Evolutionary conservation across 2,329 filamentous ascomycete species (phyloP), one percentile per base, ranked within the genome.

Genomic region (Diatrype stigma): DNA sequence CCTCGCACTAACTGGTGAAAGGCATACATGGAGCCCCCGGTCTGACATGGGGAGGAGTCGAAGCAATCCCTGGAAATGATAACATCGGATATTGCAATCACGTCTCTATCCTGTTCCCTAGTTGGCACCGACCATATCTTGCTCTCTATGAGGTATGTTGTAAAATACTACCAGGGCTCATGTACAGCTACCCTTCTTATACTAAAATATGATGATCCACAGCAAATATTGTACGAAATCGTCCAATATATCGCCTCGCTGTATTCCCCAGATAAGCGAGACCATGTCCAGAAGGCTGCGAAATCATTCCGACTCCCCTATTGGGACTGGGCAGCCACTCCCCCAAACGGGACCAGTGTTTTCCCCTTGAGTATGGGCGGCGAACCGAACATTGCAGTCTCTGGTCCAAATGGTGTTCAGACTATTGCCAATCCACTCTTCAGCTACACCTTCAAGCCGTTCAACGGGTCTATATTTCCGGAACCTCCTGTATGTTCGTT

Each of bases 101-200:
- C 68, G 80, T 77, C 22, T 88, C 87, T 1, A 82, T 86, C 38
- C 72, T 94, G 16, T 94, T 96, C 65, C 82, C 86, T 37, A 79
- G 85, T 37, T 95, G 90, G 90, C 90, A 96, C 74, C 81, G 90
- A 46, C 87, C 89, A 1, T 95, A 93, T 67, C 73, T 94, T 52
- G 78, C 76, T 28, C 66, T 83, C 47, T 81, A 80, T 51, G 80
- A 84, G 73, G 80, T 79, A 63, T 48, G 63, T 51, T 49, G 14
- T 34, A 40, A 34, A 42, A 10, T 30, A 30, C 30, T 28, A 21
- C 10, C n/a, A n/a, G n/a, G n/a, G n/a, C n/a, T n/a, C n/a, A n/a
- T n/a, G n/a, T n/a, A n/a, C n/a, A n/a, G 12, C 40, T 44, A 28
- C 16, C 11, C 26, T 44, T 16, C 40, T 21, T 5, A 23, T 44